Evolutionary conservation across 257 asterid genomes (phyloP).

Genomic region (Craterostigma plantagineum): DNA sequence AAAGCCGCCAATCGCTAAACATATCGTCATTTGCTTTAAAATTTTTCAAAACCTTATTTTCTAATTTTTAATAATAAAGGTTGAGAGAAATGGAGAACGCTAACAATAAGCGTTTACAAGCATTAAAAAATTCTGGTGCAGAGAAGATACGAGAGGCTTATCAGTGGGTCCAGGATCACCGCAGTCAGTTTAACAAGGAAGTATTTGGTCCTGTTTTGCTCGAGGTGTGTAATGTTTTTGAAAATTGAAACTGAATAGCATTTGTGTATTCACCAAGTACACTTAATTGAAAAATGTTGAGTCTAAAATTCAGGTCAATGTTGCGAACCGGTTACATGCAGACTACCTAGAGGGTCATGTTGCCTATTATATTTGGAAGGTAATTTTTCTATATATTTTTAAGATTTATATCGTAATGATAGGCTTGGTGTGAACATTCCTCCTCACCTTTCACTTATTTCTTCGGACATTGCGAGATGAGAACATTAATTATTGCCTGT

Average conservation of each 20-base stretch:
- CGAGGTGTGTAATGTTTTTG: conserved; percentile 43
- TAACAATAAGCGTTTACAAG: conserved; percentile 52
- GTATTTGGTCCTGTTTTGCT: conserved; percentile 88
- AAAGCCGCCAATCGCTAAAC: conserved; percentile 5
- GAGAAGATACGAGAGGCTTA: conserved; percentile 74
- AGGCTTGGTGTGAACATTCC: too few relatives aligned
- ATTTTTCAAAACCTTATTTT: conserved; percentile 7
- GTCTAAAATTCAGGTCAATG: conserved; percentile 48
- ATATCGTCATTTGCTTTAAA: conserved; percentile 6
- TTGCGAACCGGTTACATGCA: conserved; percentile 47
- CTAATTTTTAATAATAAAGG: conserved; percentile 18
- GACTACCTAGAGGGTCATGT: conserved; percentile 83
- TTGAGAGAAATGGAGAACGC: conserved; percentile 64
- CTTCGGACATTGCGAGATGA: too few relatives aligned
- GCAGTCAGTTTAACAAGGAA: conserved; percentile 40
- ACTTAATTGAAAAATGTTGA: conserved; percentile 8
- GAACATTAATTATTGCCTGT: too few relatives aligned
- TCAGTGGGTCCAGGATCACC: conserved; percentile 75
- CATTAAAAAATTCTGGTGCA: conserved; percentile 50
- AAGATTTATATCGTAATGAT: background rate
- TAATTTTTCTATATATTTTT: conserved; percentile 14
- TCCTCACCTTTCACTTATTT: too few relatives aligned
- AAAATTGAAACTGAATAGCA: conserved; percentile 3
- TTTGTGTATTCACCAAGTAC: conserved; percentile 7
- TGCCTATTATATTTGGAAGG: conserved; percentile 81